Evolutionary conservation across 2,329 filamentous ascomycete species (phyloP), one percentile per base, ranked within the genome.

Genomic region (Penicillium verrucosum): DNA sequence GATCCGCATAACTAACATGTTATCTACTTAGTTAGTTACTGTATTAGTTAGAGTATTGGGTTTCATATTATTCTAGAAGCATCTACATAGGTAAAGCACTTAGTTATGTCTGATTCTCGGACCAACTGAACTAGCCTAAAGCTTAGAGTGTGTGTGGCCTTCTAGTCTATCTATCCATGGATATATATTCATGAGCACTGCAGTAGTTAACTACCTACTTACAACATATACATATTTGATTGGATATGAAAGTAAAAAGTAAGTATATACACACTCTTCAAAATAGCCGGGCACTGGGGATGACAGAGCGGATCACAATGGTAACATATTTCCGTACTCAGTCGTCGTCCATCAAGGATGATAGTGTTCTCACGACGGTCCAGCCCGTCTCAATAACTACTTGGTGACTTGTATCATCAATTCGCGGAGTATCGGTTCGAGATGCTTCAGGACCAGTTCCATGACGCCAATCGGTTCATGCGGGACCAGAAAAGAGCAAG

Each of bases 271-370:
- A 21, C 21, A 21, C 21, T 21, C 21, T 21, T 2, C 21, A 21
- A 21, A 21, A 21, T 21, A 21, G 21, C 21, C 21, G 80, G 11
- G 81, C 83, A 9, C 71, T 83, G 0, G 82, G 82, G 18, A 77
- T 78, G 2, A 77, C 78, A 29, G 85, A 87, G 68, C 80, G 85
- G 36, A 86, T 88, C 70, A 82, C 77, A 40, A 83, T 85, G 73
- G 83, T 87, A 32, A 87, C 85, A 0, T 82, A 80, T 11, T 86
- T 86, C 75, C 78, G 85, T 10, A 83, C 85, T 1, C 80, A 77
- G 50, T 79, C 75, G 11, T 75, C 83, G 1, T 72, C 74, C n/a
- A 65, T 82, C 34, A 77, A 75, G 16, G 85, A 88, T 62, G 83
- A 86, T 61, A 80, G 80, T 1, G 80, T 83, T 9, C 74, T 87